Conservation (phyloP, 306 rosid species). For the Albizia julibrissin region DNA sequence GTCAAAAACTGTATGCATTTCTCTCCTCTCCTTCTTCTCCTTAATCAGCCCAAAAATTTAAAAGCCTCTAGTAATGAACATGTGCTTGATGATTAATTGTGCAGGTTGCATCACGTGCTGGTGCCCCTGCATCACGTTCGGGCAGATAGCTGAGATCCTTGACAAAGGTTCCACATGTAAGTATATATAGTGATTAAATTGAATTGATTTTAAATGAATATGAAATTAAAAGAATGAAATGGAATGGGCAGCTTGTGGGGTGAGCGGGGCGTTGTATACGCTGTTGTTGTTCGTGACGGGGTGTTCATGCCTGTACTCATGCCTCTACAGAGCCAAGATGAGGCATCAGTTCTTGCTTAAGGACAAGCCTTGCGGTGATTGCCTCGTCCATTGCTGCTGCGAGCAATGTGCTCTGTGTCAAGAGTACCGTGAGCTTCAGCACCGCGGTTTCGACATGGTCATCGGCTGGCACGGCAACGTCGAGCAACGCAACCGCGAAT, state of each 20-base stretch:
- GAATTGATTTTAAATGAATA: too few species aligned
- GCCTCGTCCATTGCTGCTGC: conserved; percentile 60
- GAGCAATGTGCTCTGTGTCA: conserved; percentile 36
- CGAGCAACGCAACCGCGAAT: conserved; percentile 46
- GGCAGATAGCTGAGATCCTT: conserved; percentile 63
- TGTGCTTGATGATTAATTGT: too few species aligned
- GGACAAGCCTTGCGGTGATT: conserved; percentile 49
- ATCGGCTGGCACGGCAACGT: conserved; percentile 56
- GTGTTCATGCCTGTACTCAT: conserved; percentile 53
- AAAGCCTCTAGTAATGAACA: too few species aligned
- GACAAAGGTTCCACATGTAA: conserved; percentile 74
- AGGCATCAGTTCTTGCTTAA: conserved; percentile 46
- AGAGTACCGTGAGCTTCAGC: too few species aligned
- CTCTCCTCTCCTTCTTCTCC: neutral
- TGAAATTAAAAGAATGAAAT: neutral
- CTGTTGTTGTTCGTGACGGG: conserved; percentile 49
- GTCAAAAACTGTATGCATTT: conserved; percentile 45
- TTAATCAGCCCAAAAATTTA: too few species aligned
- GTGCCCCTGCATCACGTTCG: conserved; percentile 86
- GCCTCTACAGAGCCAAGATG: conserved; percentile 66
- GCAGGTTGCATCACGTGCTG: conserved; percentile 68
- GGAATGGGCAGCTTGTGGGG: conserved; percentile 55
- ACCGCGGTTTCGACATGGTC: conserved; percentile 14
- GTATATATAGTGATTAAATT: neutral
- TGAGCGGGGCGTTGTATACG: conserved; percentile 56